Evolutionary conservation across 306 rosid species (phyloP), one percentile per base, ranked within the genome.

Genomic region (Prinsepia uniflora): DNA sequence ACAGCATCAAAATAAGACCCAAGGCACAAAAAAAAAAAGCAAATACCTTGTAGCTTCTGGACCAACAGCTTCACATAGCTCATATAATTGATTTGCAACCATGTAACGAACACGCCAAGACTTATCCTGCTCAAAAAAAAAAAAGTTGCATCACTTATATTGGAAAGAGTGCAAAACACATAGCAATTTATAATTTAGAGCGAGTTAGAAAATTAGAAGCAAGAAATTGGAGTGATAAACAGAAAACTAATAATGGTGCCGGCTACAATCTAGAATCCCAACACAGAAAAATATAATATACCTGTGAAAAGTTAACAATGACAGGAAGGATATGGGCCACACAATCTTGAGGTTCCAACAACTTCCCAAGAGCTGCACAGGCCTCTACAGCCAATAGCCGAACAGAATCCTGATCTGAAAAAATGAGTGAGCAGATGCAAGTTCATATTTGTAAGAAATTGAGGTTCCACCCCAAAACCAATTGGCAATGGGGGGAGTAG

Each of bases 81-180:
- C 99, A 39, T 95, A 89, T 50, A 95, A 76, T 72, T 95, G 99
- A 86, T 91, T 95, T 42, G 99, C 99, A 76, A 91, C 99, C 99
- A 95, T 95, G 85, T 95, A 91, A 39, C 99, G 97, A 41, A 95
- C 99, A 72, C 99, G 99, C 99, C 99, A 91, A 12, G 99, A 95
- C 78, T 95, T 91, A 79, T 95, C 99, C 99, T 95, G 81, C 46
- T 45, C 30, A 50, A 56, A 10, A 57, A 46, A 48, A 80, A 70
- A 58, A 70, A 77, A 74, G 36, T 52, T 55, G 53, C 55, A 53
- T 54, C 46, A 71, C 10, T 58, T 34, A 71, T 64, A 48, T 50
- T 41, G 72, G 52, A 7, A 17, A 58, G 17, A 4, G 36, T 6
- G 10, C 44, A 57, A 12, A 30, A 43, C 48, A 52, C 7, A 39